phyloP scores from a whole-genome alignment of 257 asterid species.

The Primulina huaijiensis region DNA sequence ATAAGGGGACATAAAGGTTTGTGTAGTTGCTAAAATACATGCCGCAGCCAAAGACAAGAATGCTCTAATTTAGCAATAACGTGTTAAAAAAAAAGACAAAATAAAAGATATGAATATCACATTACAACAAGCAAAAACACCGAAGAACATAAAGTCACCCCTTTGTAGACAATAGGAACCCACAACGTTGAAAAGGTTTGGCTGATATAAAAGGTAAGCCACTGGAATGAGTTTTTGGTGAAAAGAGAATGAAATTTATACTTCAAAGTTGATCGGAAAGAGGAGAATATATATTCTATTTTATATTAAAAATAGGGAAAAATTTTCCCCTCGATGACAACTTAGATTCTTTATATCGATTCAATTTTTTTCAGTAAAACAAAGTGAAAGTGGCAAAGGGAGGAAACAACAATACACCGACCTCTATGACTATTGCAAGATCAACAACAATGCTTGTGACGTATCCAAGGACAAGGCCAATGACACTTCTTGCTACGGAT shows the following conservation, averaged over 20 bases:
- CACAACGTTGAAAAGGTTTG: neutral
- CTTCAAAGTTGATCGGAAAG: neutral
- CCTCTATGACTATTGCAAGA: constrained; percentile 92
- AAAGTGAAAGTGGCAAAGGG: neutral
- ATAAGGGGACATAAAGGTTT: neutral
- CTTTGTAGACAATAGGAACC: neutral
- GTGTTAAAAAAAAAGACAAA: neutral
- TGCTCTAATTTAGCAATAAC: neutral
- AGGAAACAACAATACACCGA: constrained; percentile 27
- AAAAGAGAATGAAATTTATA: neutral
- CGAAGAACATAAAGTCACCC: neutral
- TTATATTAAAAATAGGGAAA: neutral
- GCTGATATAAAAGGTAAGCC: neutral
- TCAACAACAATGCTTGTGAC: constrained; percentile 89
- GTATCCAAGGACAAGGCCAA: constrained; percentile 91
- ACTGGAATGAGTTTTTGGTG: neutral
- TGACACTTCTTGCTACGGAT: constrained; percentile 92
- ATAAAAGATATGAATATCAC: neutral
- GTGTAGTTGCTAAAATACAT: neutral
- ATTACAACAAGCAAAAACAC: neutral
- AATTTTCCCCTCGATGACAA: neutral
- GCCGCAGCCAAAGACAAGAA: neutral
- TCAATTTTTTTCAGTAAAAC: neutral
- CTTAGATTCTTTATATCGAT: neutral
- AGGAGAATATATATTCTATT: neutral